phyloP scores from a whole-genome alignment of 495 filamentous ascomycete species.

The Penicillium silybi region DNA sequence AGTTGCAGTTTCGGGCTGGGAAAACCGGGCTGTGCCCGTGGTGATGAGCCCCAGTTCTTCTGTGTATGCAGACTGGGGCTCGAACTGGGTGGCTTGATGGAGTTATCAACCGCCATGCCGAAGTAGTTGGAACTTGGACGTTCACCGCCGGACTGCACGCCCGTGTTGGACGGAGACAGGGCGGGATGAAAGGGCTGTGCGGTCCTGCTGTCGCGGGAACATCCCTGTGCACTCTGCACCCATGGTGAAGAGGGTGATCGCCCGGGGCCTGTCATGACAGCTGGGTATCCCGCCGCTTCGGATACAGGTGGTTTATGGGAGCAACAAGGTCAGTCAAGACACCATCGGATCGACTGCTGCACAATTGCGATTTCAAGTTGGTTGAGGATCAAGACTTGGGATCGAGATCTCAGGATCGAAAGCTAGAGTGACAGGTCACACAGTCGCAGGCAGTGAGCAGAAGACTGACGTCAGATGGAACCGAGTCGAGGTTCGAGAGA shows the following conservation, averaged over 20 bases:
- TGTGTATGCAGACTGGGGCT: conserved; percentile 50
- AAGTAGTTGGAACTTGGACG: conserved; percentile 79
- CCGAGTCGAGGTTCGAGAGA: background rate
- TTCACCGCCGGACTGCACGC: conserved; percentile 34
- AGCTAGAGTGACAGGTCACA: background rate
- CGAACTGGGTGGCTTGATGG: conserved; percentile 56
- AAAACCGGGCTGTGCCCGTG: conserved; percentile 63
- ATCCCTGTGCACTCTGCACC: conserved; percentile 31
- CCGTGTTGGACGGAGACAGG: conserved; percentile 41
- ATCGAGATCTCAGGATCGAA: background rate
- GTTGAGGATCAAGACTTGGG: background rate
- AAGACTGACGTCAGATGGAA: conserved; percentile 17
- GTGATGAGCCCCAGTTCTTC: conserved; percentile 68
- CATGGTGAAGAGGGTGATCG: conserved; percentile 45
- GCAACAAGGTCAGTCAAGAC: conserved; percentile 7
- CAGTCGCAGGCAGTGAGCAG: background rate
- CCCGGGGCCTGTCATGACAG: conserved; percentile 44
- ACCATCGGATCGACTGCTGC: conserved; percentile 5
- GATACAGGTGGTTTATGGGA: conserved; percentile 1
- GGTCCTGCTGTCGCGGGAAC: conserved; percentile 19
- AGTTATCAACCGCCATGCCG: conserved; percentile 61
- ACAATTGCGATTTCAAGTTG: background rate
- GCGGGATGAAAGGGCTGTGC: conserved; percentile 22
- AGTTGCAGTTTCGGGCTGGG: conserved; percentile 65
- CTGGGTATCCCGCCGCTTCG: conserved; percentile 20